Evolutionary conservation across 352 stramenopile species (phyloP), one percentile per base, ranked within the genome.

Genomic region (Phytopythium litorale): DNA sequence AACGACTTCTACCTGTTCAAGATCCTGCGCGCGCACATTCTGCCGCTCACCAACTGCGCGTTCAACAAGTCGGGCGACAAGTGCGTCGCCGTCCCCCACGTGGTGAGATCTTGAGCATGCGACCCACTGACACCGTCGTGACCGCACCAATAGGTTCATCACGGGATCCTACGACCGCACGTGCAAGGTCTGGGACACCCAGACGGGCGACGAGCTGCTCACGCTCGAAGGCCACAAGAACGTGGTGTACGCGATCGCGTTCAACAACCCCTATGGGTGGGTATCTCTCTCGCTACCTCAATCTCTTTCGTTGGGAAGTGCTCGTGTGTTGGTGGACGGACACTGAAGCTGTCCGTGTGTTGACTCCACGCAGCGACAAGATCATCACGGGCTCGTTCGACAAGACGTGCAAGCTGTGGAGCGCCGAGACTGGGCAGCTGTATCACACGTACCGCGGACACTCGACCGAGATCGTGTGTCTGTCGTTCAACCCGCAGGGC

Each of bases 61-160:
- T 98, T 98, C 76, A 98, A 98, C 87, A 98, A 98, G 66, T 95
- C 82, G 11, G 95, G 94, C 50, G 94, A 98, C 80, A 98, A 98
- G 81, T 94, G 72, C 52, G 70, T 28, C 46, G n/a, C 32, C 35
- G 8, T 7, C 33, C 7, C 1, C 4, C 33, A 38, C 33, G 33
- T 38, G 25, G 3, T 28, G 25, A 38, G 33, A 12, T 38, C 33
- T 38, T 12, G 7, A 38, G 7, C 7, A 5, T 38, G 33, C 7
- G 11, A 5, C 33, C 33, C 33, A 38, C 33, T 38, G 11, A 38
- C 33, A 5, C 33, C 33, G 33, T 38, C 4, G 19, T 64, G 19
- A 56, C 21, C 28, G 45, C 12, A 25, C 18, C 45, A 16, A 37
- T 21, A 94, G 84, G 56, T 98, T 98, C 67, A 98, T 98, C 64